Percentiles rank a stretch among this genome's conserved stretches.
Evolutionary conservation across 2,329 filamentous ascomycete species (phyloP).

Genomic region (Didymosphaeria variabile): DNA sequence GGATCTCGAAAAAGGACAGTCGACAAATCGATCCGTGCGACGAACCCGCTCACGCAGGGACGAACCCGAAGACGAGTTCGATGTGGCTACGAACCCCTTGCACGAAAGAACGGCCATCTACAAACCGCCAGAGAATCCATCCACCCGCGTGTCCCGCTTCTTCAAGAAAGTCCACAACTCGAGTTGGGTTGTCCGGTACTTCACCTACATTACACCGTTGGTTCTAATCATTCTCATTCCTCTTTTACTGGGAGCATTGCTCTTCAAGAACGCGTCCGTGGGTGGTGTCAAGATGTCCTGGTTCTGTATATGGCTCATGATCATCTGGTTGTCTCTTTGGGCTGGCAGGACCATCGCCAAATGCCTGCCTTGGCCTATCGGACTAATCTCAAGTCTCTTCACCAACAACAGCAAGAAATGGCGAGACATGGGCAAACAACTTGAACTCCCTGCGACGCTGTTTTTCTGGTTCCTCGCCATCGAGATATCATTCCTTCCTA

Average conservation of each 20-base stretch:
- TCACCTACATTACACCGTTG: constrained; percentile 75
- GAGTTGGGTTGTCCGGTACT: constrained; percentile 72
- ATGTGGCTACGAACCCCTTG: constrained; percentile 72
- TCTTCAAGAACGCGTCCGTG: constrained; percentile 67
- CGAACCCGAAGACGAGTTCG: constrained; percentile 72
- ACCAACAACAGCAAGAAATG: constrained; percentile 93
- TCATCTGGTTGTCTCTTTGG: constrained; percentile 93
- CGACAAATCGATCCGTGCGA: constrained; percentile 56
- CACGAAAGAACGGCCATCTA: constrained; percentile 73
- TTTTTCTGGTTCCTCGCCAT: constrained; percentile 94
- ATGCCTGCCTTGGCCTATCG: constrained; percentile 68
- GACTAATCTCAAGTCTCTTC: constrained; percentile 74
- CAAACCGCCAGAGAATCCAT: constrained; percentile 69
- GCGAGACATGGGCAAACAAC: constrained; percentile 84
- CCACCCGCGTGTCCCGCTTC: constrained; percentile 68
- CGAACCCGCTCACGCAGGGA: constrained; percentile 62
- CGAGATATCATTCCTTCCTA: constrained; percentile 84
- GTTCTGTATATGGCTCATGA: constrained; percentile 96
- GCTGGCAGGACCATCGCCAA: constrained; percentile 73
- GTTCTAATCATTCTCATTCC: constrained; percentile 73
- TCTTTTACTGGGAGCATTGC: constrained; percentile 69
- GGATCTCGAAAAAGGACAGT: constrained; percentile 45
- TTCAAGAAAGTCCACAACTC: constrained; percentile 72
- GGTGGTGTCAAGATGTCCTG: constrained; percentile 83
- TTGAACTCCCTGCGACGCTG: constrained; percentile 84